Conservation (phyloP, 352 stramenopile genomes). For the Phytophthora pini region DNA sequence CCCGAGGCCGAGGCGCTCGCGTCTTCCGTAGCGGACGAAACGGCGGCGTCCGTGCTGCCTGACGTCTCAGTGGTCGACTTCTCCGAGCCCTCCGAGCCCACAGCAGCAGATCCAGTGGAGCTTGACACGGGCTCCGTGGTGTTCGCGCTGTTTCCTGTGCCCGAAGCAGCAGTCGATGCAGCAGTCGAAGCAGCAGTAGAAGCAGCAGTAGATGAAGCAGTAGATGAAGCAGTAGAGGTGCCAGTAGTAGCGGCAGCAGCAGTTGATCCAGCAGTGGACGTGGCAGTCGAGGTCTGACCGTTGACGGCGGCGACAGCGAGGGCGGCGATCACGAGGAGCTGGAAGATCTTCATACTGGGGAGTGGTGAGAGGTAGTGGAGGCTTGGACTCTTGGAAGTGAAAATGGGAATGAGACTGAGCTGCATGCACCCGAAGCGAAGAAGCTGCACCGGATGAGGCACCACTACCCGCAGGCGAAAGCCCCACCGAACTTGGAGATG, state of each 20-base stretch:
- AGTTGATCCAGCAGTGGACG: constrained; percentile 5
- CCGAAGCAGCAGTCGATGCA: constrained; percentile 8
- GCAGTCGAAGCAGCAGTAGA: constrained; percentile 2
- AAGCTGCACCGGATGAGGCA: not conserved
- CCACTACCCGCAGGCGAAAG: not conserved
- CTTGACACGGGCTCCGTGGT: constrained; percentile 1
- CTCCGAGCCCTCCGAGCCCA: not conserved
- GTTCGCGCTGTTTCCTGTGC: constrained; percentile 8
- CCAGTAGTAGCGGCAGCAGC: constrained; percentile 6
- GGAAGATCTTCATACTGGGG: constrained; percentile 34
- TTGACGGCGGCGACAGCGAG: constrained; percentile 31
- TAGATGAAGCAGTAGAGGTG: constrained; percentile 7
- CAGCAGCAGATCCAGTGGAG: constrained; percentile 1
- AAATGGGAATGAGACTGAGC: constrained; percentile 28
- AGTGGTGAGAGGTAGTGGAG: constrained; percentile 9
- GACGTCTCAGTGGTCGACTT: constrained; percentile 1
- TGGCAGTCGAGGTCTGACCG: constrained; percentile 21
- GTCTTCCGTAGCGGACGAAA: not conserved
- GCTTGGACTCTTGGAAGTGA: constrained; percentile 21
- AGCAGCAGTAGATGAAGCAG: constrained; percentile 8
- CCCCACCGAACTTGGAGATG: constrained; percentile 2
- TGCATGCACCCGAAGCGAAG: not conserved
- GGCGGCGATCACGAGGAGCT: constrained; percentile 33
- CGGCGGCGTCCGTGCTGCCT: not conserved
- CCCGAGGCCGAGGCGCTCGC: constrained; percentile 15